Conservation (phyloP, 2,329 filamentous ascomycete species). For the Fusarium oxysporum region DNA sequence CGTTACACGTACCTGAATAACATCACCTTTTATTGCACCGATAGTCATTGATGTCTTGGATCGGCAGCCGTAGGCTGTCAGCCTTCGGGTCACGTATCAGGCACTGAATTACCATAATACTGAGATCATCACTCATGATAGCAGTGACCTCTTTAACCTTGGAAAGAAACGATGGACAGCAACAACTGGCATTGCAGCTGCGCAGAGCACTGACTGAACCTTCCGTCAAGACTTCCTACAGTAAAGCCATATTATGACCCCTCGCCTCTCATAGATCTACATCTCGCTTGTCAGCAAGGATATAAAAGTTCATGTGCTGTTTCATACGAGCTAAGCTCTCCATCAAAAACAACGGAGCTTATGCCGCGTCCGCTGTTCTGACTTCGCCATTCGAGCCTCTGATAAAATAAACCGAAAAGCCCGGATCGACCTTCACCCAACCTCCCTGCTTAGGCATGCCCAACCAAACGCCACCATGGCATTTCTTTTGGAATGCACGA, state of each 20-base stretch:
- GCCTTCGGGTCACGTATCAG: not conserved
- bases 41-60: too few species aligned
- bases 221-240: too few species aligned
- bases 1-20: too few species aligned
- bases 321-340: fast-evolving
- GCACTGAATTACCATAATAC: not conserved
- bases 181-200: too few species aligned
- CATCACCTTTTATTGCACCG: too few species aligned
- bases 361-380: too few species aligned
- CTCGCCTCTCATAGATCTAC: too few species aligned
- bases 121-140: not conserved
- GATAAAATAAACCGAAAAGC: not conserved
- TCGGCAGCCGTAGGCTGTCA: too few species aligned
- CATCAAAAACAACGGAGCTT: fast-evolving
- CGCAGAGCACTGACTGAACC: too few species aligned
- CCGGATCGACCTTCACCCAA: not conserved
- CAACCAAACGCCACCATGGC: not conserved
- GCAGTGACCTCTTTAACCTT: fast-evolving
- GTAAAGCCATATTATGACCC: too few species aligned
- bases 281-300: too few species aligned
- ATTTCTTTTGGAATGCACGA: not conserved
- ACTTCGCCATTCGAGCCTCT: not conserved
- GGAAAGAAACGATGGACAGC: fast-evolving
- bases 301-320: too few species aligned
- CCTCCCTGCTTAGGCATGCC: not conserved